Conservation (phyloP, 2,329 filamentous ascomycete genomes). For the Didymella segeticola region DNA sequence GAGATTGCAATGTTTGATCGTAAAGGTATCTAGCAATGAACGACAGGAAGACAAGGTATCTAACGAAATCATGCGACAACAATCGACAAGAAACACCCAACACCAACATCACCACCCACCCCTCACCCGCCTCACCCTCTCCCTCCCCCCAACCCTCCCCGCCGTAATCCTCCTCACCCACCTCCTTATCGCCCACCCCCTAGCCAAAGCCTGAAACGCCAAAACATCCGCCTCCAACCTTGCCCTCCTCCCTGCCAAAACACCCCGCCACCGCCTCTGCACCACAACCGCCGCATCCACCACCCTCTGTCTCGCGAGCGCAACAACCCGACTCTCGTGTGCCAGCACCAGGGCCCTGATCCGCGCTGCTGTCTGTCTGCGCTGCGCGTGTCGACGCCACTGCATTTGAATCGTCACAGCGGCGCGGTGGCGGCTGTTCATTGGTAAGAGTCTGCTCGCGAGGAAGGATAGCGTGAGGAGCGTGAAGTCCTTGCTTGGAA, state of each 20-base stretch:
- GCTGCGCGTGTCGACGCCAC: conserved; percentile 53
- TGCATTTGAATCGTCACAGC: conserved; percentile 60
- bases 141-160: conserved; percentile 38
- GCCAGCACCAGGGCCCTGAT: conserved; percentile 53
- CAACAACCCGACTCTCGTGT: conserved; percentile 56
- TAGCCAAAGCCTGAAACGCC: conserved; percentile 53
- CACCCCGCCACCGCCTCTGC: conserved; percentile 53
- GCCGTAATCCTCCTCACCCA: conserved; percentile 36
- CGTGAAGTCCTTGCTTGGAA: conserved; percentile 63
- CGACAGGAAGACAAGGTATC: background rate
- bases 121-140: conserved; percentile 44
- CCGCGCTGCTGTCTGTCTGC: conserved; percentile 41
- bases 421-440: conserved; percentile 58
- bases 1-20: no score
- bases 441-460: conserved; percentile 63
- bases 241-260: conserved; percentile 46
- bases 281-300: conserved; percentile 51
- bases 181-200: conserved; percentile 50
- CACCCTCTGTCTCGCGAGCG: conserved; percentile 52
- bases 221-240: conserved; percentile 48
- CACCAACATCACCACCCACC: conserved; percentile 50
- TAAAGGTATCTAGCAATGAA: background rate
- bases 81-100: background rate
- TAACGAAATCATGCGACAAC: no score
- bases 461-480: conserved; percentile 65